Evolutionary conservation across 805 yeast species (phyloP), one percentile per base, ranked within the genome.

Genomic region (Saturnispora sekii): DNA sequence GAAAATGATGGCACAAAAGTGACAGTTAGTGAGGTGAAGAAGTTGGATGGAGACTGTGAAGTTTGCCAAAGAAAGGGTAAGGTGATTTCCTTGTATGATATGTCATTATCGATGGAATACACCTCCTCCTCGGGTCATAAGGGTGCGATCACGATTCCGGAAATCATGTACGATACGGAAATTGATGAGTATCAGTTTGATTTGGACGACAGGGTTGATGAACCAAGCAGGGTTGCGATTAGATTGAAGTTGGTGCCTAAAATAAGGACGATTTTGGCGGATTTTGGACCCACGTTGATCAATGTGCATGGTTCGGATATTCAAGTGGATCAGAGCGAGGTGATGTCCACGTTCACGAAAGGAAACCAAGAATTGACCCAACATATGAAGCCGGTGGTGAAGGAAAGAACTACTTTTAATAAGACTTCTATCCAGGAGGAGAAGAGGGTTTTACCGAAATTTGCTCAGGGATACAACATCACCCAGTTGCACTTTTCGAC

Each of bases 51-150:
- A 44, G 99, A 93, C 56, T 95, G 89, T 52, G 98, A 89, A 60
- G 97, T 93, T 29, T 83, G 87, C 53, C 98, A 93, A 68, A 79
- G 98, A 56, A 93, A 93, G 64, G 98, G 99, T 12, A 89, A 90
- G 63, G 94, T 90, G 21, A 89, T 93, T 55, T 84, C 95, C 4
- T 66, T 93, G 48, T 93, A 87, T 63, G 98, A 93, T 57, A 68
- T 93, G 59, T 74, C 79, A 49, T 49, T 89, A 40, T 78, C 74
- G 2, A 60, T 89, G 47, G 69, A 69, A 12, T 50, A 48, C 34
- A 41, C 42, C 33, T 44, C 51, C 3, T 38, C 35, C 14, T 38
- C 46, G 9, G 48, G 45, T 12, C 51, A 48, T 3, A 64, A 61
- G 6, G 99, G 98, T 28, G 70, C 82, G 15, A 80, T 93, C 45